phyloP scores from a whole-genome alignment of 345 rosid genomes.

The Linum tenue region DNA sequence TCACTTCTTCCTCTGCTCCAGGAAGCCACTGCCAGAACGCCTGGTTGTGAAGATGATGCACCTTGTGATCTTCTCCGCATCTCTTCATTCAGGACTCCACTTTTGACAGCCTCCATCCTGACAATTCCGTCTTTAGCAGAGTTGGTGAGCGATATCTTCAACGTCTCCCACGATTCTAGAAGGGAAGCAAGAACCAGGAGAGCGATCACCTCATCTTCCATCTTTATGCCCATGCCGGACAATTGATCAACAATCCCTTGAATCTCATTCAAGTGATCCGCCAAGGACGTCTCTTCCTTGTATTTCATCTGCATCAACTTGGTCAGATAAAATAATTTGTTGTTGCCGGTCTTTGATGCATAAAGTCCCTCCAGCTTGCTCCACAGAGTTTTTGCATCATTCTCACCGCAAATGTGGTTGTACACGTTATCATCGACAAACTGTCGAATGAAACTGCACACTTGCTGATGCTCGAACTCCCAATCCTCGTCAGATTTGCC shows the following conservation, averaged over 20 bases:
- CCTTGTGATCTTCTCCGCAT: background rate
- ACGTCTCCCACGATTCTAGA: too few species aligned
- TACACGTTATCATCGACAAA: too few species aligned
- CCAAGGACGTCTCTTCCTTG: too few species aligned
- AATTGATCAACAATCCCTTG: background rate
- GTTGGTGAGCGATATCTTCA: background rate
- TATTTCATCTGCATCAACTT: too few species aligned
- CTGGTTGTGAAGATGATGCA: background rate
- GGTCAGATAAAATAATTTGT: too few species aligned
- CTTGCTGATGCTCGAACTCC: background rate
- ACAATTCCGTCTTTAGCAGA: background rate
- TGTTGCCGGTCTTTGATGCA: too few species aligned
- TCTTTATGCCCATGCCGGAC: background rate
- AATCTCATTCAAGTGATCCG: constrained; percentile 9
- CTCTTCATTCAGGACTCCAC: constrained; percentile 5
- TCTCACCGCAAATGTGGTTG: too few species aligned
- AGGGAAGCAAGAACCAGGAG: too few species aligned
- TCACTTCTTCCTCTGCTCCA: background rate
- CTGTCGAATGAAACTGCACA: constrained; percentile 3
- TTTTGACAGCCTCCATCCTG: background rate
- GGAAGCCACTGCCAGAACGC: background rate
- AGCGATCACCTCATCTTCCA: too few species aligned
- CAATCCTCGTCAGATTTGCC: background rate
- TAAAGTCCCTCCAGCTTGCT: too few species aligned
- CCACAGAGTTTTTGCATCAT: too few species aligned